These are phyloP conservation scores for Tubosaeta sp. DNA, from an alignment of 768 basidiomycete species.

Conservation along the genomic window DNA sequence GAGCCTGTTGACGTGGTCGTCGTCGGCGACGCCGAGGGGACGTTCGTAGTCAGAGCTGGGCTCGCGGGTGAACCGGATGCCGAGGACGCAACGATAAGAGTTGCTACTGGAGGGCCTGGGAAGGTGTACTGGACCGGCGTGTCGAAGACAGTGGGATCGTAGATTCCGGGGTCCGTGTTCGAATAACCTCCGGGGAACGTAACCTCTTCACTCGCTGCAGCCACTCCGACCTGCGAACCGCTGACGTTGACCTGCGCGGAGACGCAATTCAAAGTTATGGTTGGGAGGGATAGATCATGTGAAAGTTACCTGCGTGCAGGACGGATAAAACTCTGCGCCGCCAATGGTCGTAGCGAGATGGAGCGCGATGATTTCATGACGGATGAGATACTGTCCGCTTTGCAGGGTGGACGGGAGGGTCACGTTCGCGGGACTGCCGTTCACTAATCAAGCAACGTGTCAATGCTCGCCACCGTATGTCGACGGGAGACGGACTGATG, in stretches of 20 bases:
- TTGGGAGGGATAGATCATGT: too few species aligned
- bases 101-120: slow-evolving; percentile 50
- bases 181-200: slow-evolving; percentile 70
- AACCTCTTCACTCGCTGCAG: slow-evolving; percentile 48
- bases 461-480: not conserved
- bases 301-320: slow-evolving; percentile 45
- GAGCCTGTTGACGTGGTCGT: slow-evolving; percentile 3
- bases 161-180: slow-evolving; percentile 68
- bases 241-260: slow-evolving; percentile 43
- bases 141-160: slow-evolving; percentile 40
- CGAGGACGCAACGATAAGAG: slow-evolving; percentile 30
- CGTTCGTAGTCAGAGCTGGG: not conserved
- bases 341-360: slow-evolving; percentile 54
- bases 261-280: too few species aligned
- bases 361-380: slow-evolving; percentile 77
- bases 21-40: too few species aligned
- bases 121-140: slow-evolving; percentile 40
- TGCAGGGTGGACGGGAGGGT: slow-evolving; percentile 50
- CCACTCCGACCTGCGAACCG: slow-evolving; percentile 50
- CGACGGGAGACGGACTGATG: slow-evolving; percentile 41
- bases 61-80: slow-evolving; percentile 11
- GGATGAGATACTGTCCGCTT: slow-evolving; percentile 69
- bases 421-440: slow-evolving; percentile 37
- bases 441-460: slow-evolving; percentile 27
- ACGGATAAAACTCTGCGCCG: slow-evolving; percentile 79